phyloP scores from a whole-genome alignment of 495 filamentous ascomycete species.

The Penicillium ochrochloron region DNA sequence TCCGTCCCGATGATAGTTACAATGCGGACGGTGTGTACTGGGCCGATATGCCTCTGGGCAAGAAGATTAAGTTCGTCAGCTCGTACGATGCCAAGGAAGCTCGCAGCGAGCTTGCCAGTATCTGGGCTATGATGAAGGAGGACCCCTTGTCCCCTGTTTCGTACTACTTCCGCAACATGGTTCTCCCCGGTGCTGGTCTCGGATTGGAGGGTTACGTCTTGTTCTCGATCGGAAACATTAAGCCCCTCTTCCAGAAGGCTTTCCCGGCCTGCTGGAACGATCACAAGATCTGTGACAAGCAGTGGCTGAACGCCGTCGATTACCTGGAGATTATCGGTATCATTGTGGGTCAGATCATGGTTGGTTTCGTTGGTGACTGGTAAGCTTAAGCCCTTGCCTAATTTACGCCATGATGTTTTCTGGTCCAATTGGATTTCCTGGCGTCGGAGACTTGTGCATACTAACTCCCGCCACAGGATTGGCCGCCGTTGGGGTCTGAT shows the following conservation, averaged over 20 bases:
- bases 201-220: slow-evolving; percentile 90
- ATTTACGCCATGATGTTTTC: not conserved
- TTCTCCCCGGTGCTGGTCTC: slow-evolving; percentile 86
- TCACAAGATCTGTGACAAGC: slow-evolving; percentile 64
- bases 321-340: slow-evolving; percentile 90
- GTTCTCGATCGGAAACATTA: slow-evolving; percentile 90
- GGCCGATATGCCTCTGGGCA: slow-evolving; percentile 73
- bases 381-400: slow-evolving; percentile 25
- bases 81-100: slow-evolving; percentile 68
- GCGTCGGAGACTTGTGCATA: not conserved
- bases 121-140: slow-evolving; percentile 77
- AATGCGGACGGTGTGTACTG: slow-evolving; percentile 81
- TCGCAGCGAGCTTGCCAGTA: slow-evolving; percentile 61
- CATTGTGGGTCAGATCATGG: slow-evolving; percentile 80
- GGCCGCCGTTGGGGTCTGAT: slow-evolving; percentile 91
- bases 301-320: slow-evolving; percentile 77
- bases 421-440: not conserved
- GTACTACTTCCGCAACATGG: slow-evolving; percentile 86
- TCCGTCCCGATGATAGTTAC: slow-evolving; percentile 84
- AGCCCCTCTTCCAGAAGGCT: slow-evolving; percentile 69
- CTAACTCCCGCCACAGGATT: slow-evolving; percentile 51
- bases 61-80: slow-evolving; percentile 73
- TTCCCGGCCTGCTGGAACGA: slow-evolving; percentile 77
- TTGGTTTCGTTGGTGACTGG: slow-evolving; percentile 68
- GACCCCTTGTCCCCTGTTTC: slow-evolving; percentile 78